Conservation (phyloP, 2,329 filamentous ascomycete species). For the Apiospora marii region DNA sequence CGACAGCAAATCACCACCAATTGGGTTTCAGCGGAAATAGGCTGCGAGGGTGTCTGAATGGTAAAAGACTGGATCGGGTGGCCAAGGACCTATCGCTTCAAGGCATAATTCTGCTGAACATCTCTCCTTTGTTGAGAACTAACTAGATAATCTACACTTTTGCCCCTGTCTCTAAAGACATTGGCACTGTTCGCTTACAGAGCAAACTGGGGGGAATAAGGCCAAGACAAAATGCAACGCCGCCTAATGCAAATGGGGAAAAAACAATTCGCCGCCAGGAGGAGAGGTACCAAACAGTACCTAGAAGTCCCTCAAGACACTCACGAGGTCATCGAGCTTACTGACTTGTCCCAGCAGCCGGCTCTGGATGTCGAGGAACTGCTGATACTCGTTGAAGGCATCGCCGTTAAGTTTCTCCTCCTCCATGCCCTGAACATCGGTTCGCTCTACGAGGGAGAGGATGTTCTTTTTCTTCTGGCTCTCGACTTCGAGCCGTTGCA, state of each 20-base stretch:
- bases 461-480: conserved; percentile 75
- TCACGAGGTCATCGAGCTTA: conserved; percentile 84
- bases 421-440: conserved; percentile 85
- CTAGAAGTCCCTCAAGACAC: conserved; percentile 81
- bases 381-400: conserved; percentile 71
- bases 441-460: conserved; percentile 82
- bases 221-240: conserved; percentile 24
- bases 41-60: background rate
- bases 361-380: conserved; percentile 70
- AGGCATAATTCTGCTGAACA: background rate
- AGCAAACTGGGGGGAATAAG: conserved; percentile 3
- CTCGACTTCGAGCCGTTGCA: conserved; percentile 83
- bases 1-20: background rate
- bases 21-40: no score
- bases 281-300: conserved; percentile 3
- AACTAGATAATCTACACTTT: conserved; percentile 15
- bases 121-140: background rate
- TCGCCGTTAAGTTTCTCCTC: conserved; percentile 79
- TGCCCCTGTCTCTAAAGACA: background rate
- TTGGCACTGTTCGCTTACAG: background rate
- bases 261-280: conserved; percentile 9
- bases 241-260: conserved; percentile 26
- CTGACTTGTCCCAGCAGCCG: conserved; percentile 81
- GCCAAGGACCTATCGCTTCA: background rate
- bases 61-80: background rate